A percentile compares a stretch with the other conserved stretches of the same genome.
Conservation (phyloP, 2,329 filamentous ascomycete species). For the Neoascochyta sp. region DNA sequence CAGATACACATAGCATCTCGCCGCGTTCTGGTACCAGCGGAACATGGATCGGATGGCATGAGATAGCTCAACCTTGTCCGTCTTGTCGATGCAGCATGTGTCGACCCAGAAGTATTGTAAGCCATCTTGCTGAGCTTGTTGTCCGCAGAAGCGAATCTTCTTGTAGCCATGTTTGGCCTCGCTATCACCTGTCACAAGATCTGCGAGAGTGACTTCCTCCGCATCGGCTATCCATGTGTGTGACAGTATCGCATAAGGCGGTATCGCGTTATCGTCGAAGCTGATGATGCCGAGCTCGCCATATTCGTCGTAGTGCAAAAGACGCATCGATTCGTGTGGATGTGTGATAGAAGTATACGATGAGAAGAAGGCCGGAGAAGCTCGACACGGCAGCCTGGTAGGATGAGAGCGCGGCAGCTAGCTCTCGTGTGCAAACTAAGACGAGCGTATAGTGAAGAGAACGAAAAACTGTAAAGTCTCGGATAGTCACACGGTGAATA, state of each 20-base stretch:
- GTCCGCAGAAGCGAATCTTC: neutral
- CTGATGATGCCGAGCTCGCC: neutral
- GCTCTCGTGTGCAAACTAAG: slow-evolving; percentile 1
- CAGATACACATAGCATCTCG: slow-evolving; percentile 3
- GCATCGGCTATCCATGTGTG: slow-evolving; percentile 1
- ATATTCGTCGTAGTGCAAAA: slow-evolving; percentile 1
- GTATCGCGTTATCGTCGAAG: slow-evolving; percentile 1
- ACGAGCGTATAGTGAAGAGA: neutral
- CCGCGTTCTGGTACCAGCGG: slow-evolving; percentile 2
- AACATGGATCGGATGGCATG: slow-evolving; percentile 1
- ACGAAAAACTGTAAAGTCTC: neutral
- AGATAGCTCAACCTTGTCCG: neutral
- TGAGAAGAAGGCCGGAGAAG: slow-evolving; percentile 1
- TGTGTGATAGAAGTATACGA: slow-evolving; percentile 1
- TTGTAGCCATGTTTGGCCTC: neutral
- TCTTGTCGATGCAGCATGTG: slow-evolving; percentile 1
- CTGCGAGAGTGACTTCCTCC: slow-evolving; percentile 4
- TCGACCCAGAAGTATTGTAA: slow-evolving; percentile 4
- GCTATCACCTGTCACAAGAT: neutral
- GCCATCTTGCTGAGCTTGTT: slow-evolving; percentile 1
- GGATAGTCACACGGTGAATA: too few relatives aligned
- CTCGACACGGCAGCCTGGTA: slow-evolving; percentile 1
- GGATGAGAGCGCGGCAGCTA: slow-evolving; percentile 1
- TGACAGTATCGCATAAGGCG: slow-evolving; percentile 3
- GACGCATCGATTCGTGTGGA: slow-evolving; percentile 1